Evolutionary conservation across 1,284 basidiomycete genomes (phyloP), one percentile per base, ranked within the genome.

Genomic region (Ustilago trichophora): DNA sequence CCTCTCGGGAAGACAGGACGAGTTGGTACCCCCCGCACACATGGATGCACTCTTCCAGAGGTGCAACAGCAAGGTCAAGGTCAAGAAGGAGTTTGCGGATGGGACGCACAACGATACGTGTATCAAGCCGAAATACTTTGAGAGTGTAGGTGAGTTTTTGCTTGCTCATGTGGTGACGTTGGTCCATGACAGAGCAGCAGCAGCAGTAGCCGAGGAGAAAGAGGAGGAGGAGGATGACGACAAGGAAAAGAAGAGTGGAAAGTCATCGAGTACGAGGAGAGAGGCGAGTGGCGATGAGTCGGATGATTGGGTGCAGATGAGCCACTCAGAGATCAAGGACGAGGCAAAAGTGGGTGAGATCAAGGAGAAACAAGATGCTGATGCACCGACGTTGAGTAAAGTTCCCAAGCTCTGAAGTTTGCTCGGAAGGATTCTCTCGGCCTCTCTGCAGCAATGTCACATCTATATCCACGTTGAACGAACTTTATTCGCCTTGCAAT

Each of bases 11-110:
- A 81, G 84, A 41, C 83, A 83, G 46, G 95, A 98, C 77, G 89
- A 93, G 75, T 85, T 98, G 12, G 91, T 98, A 0, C 93, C 92
- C 2, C 87, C 86, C 10, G 83, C 86, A 48, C 93, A 97, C 73
- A 97, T 98, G 93, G 84, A 85, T 18, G 85, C 85, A 1, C 84
- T 97, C 2, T 90, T 88, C 85, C 85, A 87, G 62, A 84, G 88
- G 7, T 83, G 82, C 52, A 32, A 48, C 6, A 78, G 77, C 37
- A 84, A 88, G 12, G 83, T 85, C 16, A 85, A 84, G 71, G 84
- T 66, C 63, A 75, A 75, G 48, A 72, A 58, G 54, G 63, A 41
- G 60, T 90, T 91, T 73, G 78, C 83, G 16, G 66, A 84, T 21
- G 91, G 90, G 3, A 84, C 83, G 13, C 91, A 93, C 78, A 93